phyloP scores from a whole-genome alignment of 2,329 filamentous ascomycete species.

The Ceratocystiopsis sp. region DNA sequence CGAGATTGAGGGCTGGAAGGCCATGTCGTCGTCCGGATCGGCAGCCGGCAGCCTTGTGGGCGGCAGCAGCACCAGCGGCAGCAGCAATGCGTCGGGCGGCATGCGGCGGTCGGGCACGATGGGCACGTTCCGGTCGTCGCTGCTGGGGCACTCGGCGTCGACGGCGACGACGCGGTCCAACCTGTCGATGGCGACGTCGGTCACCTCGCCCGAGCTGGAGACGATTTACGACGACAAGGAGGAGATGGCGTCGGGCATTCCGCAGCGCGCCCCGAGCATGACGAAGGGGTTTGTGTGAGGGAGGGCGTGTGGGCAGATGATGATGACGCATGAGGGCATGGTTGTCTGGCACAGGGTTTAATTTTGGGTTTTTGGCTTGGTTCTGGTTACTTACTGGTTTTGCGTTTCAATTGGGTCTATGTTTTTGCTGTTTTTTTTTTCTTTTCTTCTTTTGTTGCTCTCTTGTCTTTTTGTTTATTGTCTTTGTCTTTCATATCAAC shows the following conservation, averaged over 20 bases:
- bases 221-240: not conserved
- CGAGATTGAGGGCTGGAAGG: slow-evolving; percentile 74
- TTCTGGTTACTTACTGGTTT: too few species aligned
- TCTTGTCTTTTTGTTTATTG: too few species aligned
- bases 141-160: slow-evolving; percentile 7
- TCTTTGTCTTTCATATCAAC: too few species aligned
- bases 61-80: slow-evolving; percentile 73
- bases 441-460: too few species aligned
- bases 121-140: slow-evolving; percentile 14
- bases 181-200: slow-evolving; percentile 4
- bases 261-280: slow-evolving; percentile 47
- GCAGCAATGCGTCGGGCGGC: slow-evolving; percentile 29
- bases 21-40: slow-evolving; percentile 41
- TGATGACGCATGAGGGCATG: not conserved
- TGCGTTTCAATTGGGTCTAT: too few species aligned
- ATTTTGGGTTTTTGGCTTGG: not conserved
- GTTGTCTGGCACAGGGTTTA: not conserved
- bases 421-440: too few species aligned
- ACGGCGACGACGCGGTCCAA: slow-evolving; percentile 10
- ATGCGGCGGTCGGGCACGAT: slow-evolving; percentile 27
- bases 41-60: slow-evolving; percentile 71
- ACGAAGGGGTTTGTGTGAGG: slow-evolving; percentile 60
- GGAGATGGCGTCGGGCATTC: slow-evolving; percentile 28
- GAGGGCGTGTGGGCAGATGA: too few species aligned
- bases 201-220: not conserved